Conservation (phyloP, 495 filamentous ascomycete species). For the Podospora conica region DNA sequence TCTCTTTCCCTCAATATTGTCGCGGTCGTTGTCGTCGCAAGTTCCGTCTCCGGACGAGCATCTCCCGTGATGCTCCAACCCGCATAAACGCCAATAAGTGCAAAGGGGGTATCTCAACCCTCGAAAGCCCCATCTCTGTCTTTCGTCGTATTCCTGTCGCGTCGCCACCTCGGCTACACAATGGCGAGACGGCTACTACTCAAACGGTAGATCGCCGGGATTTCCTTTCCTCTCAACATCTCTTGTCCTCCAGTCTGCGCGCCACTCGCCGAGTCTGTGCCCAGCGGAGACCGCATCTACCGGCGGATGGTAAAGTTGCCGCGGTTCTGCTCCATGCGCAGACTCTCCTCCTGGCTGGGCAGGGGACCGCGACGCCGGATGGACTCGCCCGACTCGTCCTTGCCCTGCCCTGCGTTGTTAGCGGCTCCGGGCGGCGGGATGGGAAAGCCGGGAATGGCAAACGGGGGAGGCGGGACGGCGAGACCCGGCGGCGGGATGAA, state of each 20-base stretch:
- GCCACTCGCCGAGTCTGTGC: neutral
- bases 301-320: slow-evolving; percentile 48
- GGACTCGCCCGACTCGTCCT: slow-evolving; percentile 11
- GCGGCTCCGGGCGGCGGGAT: neutral
- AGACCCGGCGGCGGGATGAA: slow-evolving; percentile 44
- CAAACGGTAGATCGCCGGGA: neutral
- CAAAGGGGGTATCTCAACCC: neutral
- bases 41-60: no score
- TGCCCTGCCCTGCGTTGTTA: neutral
- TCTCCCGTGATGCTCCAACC: no score
- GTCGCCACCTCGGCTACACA: neutral
- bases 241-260: neutral
- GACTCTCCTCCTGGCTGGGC: slow-evolving; percentile 76
- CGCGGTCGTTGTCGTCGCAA: no score
- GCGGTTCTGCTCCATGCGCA: slow-evolving; percentile 65
- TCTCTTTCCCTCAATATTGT: no score
- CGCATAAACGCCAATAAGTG: neutral
- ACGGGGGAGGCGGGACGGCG: slow-evolving; percentile 21
- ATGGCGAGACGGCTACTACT: neutral
- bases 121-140: neutral
- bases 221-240: no score
- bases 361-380: slow-evolving; percentile 56
- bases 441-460: neutral
- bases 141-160: neutral
- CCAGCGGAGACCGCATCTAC: slow-evolving; percentile 37